Evolutionary conservation across 208 protist genomes (phyloP), one percentile per base, ranked within the genome.

Genomic region (Porcisia hertigi): DNA sequence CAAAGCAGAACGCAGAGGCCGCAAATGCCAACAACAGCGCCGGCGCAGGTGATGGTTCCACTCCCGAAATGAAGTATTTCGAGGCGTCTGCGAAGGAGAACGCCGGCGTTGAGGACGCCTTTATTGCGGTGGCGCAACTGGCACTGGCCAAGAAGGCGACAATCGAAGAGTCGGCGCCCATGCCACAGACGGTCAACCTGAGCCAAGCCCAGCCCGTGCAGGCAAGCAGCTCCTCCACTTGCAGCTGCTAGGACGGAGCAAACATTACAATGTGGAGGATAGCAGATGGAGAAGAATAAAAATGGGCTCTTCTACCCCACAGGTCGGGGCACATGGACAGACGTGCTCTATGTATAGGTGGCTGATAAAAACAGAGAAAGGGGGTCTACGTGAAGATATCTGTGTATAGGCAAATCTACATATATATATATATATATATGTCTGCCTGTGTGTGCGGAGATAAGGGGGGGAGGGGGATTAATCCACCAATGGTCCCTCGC

Each of bases 11-110:
- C 54, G 78, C 73, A 8, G 78, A 71, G 60, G 69, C 78, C 39
- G 60, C 73, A 23, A 94, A 92, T 66, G 74, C 72, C 55, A 76
- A 75, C 75, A 67, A 79, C 73, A 63, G 69, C 65, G 71, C 69
- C 43, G 65, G 62, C 11, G 80, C 41, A 0, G 64, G 39, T n/a
- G 71, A 82, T 43, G 45, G 66, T 36, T 62, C 65, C n/a, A 34
- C 72, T 57, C 39, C 25, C n/a, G 81, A 88, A 36, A 99, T 99
- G 59, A 96, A 94, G 67, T 99, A 98, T 87, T 99, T 99, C 83
- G 99, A 99, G 90, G 98, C 99, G 0, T 98, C 93, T 20, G 99
- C 99, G 39, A 99, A 99, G 91, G 98, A 99, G 60, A 98, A 98
- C 70, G 94, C 95, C 65, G 99, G 99, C 67, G 98, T 99, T 30